Evolutionary conservation across 108 stramenopile genomes (phyloP).

Genomic region (Epithemia pelagica): DNA sequence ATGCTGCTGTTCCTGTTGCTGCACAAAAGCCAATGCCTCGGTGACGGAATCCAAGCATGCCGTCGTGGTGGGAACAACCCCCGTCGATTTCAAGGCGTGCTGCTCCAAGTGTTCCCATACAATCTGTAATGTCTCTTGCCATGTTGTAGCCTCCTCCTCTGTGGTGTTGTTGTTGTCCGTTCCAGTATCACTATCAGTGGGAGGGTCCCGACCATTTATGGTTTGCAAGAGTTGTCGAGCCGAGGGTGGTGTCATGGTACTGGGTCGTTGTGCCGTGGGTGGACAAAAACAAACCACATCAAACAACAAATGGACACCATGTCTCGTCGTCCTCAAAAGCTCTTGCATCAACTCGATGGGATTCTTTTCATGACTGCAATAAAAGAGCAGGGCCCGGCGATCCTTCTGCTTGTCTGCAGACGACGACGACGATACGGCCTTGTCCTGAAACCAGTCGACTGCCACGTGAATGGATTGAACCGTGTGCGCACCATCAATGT

Average conservation of each 20-base stretch:
- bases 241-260: conserved; percentile 39
- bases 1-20: neutral
- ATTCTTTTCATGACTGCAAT: conserved; percentile 80
- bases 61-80: neutral
- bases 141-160: conserved; percentile 10
- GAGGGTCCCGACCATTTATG: neutral
- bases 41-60: neutral
- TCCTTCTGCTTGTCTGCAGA: neutral
- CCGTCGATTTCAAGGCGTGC: no score
- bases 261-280: conserved; percentile 58
- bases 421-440: neutral
- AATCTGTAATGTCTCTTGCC: conserved; percentile 49
- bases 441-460: conserved; percentile 48
- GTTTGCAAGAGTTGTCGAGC: conserved; percentile 35
- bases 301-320: conserved; percentile 26
- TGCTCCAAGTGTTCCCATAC: conserved; percentile 27
- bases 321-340: conserved; percentile 1
- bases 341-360: conserved; percentile 55
- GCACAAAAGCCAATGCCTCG: no score
- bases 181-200: neutral
- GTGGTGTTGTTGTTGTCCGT: conserved; percentile 7
- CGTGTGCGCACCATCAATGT: conserved; percentile 78
- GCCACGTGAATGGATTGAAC: conserved; percentile 57
- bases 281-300: conserved; percentile 55
- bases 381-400: conserved; percentile 51